Conservation (phyloP, 345 rosid genomes). For the Camelina sativa region DNA sequence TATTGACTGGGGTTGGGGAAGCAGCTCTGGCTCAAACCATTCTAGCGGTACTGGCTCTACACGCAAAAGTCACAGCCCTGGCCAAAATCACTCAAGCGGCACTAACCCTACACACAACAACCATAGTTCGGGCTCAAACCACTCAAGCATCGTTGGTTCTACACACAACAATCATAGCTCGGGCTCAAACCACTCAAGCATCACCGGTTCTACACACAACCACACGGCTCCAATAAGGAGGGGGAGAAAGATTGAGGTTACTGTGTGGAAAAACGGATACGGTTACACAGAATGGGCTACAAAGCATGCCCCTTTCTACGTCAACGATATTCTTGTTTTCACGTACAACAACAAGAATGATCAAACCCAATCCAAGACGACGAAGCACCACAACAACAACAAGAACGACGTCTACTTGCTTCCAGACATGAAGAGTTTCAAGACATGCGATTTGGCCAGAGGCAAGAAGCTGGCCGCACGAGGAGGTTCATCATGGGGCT, state of each 20-base stretch:
- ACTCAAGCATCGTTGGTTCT: not conserved
- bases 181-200: conserved; percentile 18
- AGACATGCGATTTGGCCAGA: not conserved
- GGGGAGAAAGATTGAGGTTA: not conserved
- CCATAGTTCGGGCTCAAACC: not conserved
- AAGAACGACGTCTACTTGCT: conserved; percentile 17
- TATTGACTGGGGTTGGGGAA: conserved; percentile 22
- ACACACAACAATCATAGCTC: not conserved
- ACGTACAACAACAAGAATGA: not conserved
- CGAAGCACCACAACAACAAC: not conserved
- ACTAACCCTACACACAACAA: conserved; percentile 3
- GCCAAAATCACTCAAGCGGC: conserved; percentile 8
- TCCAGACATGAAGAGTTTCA: conserved; percentile 10
- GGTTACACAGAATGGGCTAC: not conserved
- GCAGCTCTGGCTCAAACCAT: conserved; percentile 20
- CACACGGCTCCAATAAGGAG: not conserved
- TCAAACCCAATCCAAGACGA: conserved; percentile 9
- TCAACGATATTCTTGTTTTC: conserved; percentile 9
- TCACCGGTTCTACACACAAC: not conserved
- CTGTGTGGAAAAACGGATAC: conserved; percentile 16
- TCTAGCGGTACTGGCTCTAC: conserved; percentile 14
- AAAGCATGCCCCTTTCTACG: conserved; percentile 7
- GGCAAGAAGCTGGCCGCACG: conserved; percentile 8
- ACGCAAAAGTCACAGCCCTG: not conserved
- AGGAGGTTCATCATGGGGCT: not conserved